Evolutionary conservation across 192 early-diverging fungal genomes (phyloP).

Genomic region (Lobosporangium transversale): DNA sequence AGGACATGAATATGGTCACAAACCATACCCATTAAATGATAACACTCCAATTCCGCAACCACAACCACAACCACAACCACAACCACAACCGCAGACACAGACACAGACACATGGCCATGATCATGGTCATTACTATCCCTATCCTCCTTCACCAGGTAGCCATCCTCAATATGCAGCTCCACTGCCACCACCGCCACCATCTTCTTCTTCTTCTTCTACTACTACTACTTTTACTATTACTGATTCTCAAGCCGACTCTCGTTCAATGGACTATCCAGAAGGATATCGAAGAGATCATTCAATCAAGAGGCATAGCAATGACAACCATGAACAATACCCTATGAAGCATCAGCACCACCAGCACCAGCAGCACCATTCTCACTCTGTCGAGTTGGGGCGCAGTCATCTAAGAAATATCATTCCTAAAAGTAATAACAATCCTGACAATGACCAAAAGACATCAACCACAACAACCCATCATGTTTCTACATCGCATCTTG

Average conservation of each 20-base stretch:
- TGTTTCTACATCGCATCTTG: too few relatives aligned
- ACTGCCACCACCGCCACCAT: not conserved
- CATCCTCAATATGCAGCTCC: not conserved
- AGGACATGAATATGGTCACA: constrained; percentile 1
- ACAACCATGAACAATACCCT: too few relatives aligned
- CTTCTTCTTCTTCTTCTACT: too few relatives aligned
- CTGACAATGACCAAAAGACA: not conserved
- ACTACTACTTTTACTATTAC: too few relatives aligned
- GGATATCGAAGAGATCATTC: not conserved
- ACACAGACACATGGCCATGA: constrained; percentile 2
- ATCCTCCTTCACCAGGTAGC: not conserved
- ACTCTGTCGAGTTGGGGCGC: not conserved
- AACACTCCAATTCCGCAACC: too few relatives aligned
- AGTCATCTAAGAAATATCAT: not conserved
- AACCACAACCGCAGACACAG: too few relatives aligned
- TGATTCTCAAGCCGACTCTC: too few relatives aligned
- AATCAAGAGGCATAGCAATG: too few relatives aligned
- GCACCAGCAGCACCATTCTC: not conserved
- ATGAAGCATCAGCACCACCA: too few relatives aligned
- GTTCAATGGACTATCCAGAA: not conserved
- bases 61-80: not conserved
- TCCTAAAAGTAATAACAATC: not conserved
- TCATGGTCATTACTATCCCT: not conserved
- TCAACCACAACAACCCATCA: too few relatives aligned
- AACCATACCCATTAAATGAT: too few relatives aligned